phyloP scores from a whole-genome alignment of 176 grass and related monocot species.

The Avena eriantha region DNA sequence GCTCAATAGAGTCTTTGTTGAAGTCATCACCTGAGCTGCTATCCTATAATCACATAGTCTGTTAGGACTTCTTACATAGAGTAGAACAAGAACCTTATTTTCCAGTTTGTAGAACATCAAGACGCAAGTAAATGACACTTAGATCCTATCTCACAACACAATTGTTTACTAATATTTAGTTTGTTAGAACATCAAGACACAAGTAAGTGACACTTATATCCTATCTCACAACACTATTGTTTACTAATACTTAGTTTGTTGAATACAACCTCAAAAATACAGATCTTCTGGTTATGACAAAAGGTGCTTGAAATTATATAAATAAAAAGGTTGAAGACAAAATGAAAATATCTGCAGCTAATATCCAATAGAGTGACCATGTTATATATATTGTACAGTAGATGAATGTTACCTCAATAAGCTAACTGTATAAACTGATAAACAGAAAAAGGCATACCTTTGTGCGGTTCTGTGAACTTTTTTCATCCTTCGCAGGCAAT shows the following conservation, averaged over 20 bases:
- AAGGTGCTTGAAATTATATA: not conserved
- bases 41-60: conserved; percentile 55
- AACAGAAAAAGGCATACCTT: conserved; percentile 56
- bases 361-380: conserved; percentile 23
- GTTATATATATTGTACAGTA: conserved; percentile 34
- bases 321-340: not conserved
- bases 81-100: conserved; percentile 28
- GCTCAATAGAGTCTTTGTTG: conserved; percentile 90
- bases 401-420: not conserved
- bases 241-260: not conserved
- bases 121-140: not conserved
- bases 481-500: conserved; percentile 86
- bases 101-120: conserved; percentile 11
- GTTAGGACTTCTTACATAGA: conserved; percentile 29
- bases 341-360: conserved; percentile 24
- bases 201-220: not conserved
- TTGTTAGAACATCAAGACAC: not conserved
- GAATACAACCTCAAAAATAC: conserved; percentile 19
- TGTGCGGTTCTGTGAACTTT: conserved; percentile 69
- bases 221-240: conserved; percentile 14
- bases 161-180: not conserved
- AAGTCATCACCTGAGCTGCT: conserved; percentile 81
- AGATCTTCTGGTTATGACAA: not conserved
- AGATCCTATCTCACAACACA: conserved; percentile 18
- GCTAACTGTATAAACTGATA: not conserved